phyloP scores from a whole-genome alignment of 140 eudicot species.

The Senecio squalidus region DNA sequence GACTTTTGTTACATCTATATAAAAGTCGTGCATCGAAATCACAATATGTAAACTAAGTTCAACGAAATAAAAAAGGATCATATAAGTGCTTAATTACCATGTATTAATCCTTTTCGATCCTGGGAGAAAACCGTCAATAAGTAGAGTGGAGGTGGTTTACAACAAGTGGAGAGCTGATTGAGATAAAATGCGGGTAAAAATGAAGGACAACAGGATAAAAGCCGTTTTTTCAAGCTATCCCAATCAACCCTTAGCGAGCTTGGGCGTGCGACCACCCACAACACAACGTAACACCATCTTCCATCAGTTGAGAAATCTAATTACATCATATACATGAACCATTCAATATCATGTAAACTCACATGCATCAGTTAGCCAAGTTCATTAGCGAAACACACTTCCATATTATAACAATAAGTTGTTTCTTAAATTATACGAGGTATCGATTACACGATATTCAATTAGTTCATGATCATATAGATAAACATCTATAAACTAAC shows the following conservation, averaged over 20 bases:
- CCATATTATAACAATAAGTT: too few relatives aligned
- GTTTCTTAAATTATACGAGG: too few relatives aligned
- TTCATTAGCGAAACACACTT: background rate
- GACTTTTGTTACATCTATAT: conserved; percentile 73
- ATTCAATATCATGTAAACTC: background rate
- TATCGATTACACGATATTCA: too few relatives aligned
- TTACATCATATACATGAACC: background rate
- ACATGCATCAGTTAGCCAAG: background rate
- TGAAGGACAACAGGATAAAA: conserved; percentile 67
- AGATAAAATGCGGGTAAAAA: conserved; percentile 50
- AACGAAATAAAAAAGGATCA: background rate
- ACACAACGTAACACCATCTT: conserved; percentile 82
- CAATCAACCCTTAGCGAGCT: conserved; percentile 44
- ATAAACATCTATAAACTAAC: too few relatives aligned
- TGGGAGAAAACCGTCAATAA: conserved; percentile 57
- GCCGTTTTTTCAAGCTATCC: conserved; percentile 62
- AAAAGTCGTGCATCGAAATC: conserved; percentile 12
- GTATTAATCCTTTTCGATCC: conserved; percentile 66
- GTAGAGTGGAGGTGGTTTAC: conserved; percentile 44
- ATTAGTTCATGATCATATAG: too few relatives aligned
- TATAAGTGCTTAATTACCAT: conserved; percentile 33
- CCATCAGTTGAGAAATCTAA: conserved; percentile 80
- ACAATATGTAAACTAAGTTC: background rate
- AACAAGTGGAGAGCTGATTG: conserved; percentile 32
- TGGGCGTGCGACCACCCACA: conserved; percentile 65